phyloP scores from a whole-genome alignment of 495 filamentous ascomycete species.

The Hyaloscypha finlandica region DNA sequence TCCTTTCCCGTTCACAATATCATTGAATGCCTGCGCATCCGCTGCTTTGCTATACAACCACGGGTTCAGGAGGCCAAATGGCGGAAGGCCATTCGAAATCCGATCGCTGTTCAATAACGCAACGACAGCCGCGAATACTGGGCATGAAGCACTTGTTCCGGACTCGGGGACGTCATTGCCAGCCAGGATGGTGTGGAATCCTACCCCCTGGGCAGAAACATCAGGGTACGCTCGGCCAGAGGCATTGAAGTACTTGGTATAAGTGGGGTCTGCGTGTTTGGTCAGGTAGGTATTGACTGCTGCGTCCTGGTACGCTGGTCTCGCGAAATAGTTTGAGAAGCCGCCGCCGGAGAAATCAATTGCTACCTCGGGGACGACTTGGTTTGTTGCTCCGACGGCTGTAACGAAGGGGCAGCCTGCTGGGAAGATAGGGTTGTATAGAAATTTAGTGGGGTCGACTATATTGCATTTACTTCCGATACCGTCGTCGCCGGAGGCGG shows the following conservation, averaged over 20 bases:
- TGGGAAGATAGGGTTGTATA: constrained; percentile 69
- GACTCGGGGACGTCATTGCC: background rate
- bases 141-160: constrained; percentile 46
- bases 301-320: constrained; percentile 62
- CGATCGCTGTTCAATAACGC: constrained; percentile 59
- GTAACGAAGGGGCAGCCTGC: constrained; percentile 79
- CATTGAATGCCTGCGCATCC: constrained; percentile 49
- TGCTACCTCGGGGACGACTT: constrained; percentile 55
- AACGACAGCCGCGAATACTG: constrained; percentile 52
- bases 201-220: constrained; percentile 58
- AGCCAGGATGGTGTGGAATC: background rate
- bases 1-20: constrained; percentile 57
- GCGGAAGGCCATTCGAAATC: constrained; percentile 43
- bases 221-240: constrained; percentile 71
- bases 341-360: constrained; percentile 64
- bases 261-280: constrained; percentile 7
- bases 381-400: constrained; percentile 63
- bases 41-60: constrained; percentile 52
- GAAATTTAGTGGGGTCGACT: constrained; percentile 60
- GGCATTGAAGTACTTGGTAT: background rate
- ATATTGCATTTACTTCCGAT: constrained; percentile 60
- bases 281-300: constrained; percentile 57
- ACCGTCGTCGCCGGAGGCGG: constrained; percentile 74
- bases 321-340: constrained; percentile 66
- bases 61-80: constrained; percentile 63